A percentile compares a stretch with the other conserved stretches of the same genome.
Conservation (phyloP, 2,329 filamentous ascomycete genomes). For the Fusarium brachygibbosum region DNA sequence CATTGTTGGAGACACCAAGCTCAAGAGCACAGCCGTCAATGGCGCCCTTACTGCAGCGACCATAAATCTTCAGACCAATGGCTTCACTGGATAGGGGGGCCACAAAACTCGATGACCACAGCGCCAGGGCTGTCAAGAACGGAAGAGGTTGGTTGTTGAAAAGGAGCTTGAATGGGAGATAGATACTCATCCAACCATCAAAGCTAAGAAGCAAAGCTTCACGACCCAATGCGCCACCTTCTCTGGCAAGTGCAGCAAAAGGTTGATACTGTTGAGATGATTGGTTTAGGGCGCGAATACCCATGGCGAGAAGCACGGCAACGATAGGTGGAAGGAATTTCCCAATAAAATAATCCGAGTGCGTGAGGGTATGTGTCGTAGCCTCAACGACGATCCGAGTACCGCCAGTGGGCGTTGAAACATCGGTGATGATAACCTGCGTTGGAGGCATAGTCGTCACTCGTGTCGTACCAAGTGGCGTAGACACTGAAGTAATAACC, state of each 20-base stretch:
- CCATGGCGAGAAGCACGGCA: constrained; percentile 56
- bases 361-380: constrained; percentile 34
- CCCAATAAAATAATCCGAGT: constrained; percentile 55
- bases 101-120: constrained; percentile 27
- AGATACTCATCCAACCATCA: constrained; percentile 53
- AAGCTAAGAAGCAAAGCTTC: constrained; percentile 61
- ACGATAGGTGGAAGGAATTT: constrained; percentile 59
- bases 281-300: constrained; percentile 57
- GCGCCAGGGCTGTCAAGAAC: constrained; percentile 31
- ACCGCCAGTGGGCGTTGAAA: constrained; percentile 22
- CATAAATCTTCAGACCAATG: constrained; percentile 43
- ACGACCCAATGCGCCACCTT: constrained; percentile 54
- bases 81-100: constrained; percentile 42
- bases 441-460: constrained; percentile 37
- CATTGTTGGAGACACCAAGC: constrained; percentile 34
- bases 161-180: constrained; percentile 53
- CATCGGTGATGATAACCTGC: constrained; percentile 33
- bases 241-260: constrained; percentile 58
- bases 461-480: constrained; percentile 19
- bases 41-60: constrained; percentile 29
- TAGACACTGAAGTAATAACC: constrained; percentile 29
- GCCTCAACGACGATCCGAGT: constrained; percentile 29
- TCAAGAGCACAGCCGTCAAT: constrained; percentile 42
- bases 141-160: constrained; percentile 53
- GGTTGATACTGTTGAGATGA: constrained; percentile 60